These are phyloP conservation scores for Leptographium wingfieldii DNA, from an alignment of 2,329 filamentous ascomycete genomes.

Conservation along the genomic window DNA sequence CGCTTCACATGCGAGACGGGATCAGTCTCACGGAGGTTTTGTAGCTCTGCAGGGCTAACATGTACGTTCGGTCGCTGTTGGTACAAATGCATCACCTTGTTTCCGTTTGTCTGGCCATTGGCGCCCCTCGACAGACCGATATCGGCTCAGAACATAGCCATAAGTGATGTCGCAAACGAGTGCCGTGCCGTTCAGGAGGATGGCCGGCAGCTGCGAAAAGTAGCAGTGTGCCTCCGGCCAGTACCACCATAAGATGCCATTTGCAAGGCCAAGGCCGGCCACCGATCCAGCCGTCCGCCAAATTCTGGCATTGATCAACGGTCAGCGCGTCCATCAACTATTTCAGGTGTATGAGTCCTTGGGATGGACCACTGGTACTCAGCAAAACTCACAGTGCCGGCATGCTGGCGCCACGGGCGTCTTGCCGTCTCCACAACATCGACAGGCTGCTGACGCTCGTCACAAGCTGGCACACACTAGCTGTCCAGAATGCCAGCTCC, in stretches of 20 bases:
- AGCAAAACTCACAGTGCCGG: slow-evolving; percentile 28
- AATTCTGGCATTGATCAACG: slow-evolving; percentile 23
- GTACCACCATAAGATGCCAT: slow-evolving; percentile 31
- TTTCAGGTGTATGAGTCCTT: neutral
- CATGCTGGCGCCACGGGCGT: slow-evolving; percentile 35
- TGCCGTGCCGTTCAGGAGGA: slow-evolving; percentile 28
- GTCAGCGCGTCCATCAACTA: neutral
- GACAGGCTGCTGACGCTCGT: slow-evolving; percentile 26
- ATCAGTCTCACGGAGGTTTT: too few relatives aligned
- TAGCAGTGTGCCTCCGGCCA: slow-evolving; percentile 40
- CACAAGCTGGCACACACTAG: slow-evolving; percentile 29
- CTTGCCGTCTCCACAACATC: slow-evolving; percentile 31
- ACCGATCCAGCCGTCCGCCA: slow-evolving; percentile 29
- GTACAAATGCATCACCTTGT: neutral
- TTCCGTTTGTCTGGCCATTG: neutral
- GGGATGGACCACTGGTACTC: neutral
- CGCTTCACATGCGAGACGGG: too few relatives aligned
- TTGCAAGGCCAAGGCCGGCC: slow-evolving; percentile 26
- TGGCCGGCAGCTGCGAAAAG: slow-evolving; percentile 27
- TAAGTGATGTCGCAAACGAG: slow-evolving; percentile 31
- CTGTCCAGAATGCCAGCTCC: slow-evolving; percentile 37
- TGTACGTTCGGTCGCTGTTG: too few relatives aligned
- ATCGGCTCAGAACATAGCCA: neutral
- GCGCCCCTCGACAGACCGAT: neutral
- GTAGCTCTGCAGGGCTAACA: too few relatives aligned